Base-by-base conservation (phyloP, 495 filamentous ascomycete genomes). In the Aspergillus olivimuriae region DNA sequence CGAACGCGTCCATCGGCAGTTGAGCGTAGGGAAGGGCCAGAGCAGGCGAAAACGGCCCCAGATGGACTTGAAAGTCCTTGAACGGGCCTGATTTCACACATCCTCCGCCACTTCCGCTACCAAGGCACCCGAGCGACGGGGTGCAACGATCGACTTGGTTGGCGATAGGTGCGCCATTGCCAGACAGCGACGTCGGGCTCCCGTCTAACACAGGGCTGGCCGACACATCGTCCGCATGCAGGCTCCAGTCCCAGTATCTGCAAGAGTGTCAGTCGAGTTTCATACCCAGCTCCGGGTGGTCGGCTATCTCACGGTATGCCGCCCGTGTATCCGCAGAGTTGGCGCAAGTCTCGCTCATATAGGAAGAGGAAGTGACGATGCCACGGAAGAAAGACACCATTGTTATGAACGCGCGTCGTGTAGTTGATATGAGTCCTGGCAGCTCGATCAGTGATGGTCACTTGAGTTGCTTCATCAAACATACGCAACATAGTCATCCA, bases 311-410 rank as follows among this genome's bases (percentile, higher is more conserved):
- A 62, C 51, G 60, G 60, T 2, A 77, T 72, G 41, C 61, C 62
- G 10, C 78, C 81, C 1, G 45, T 70, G 49, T 84, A 87, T 19
- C 78, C 78, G 51, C 84, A 89, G 51, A 87, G 82, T 4, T 81
- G 71, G 8, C 69, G 66, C n/a, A 89, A 65, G 3, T 82, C 78
- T 44, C 72, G 70, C 56, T 87, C 83, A 57, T 73, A 84, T 2
- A 70, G 57, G 43, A 65, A 70, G 19, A 75, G 56, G 50, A 80
- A 84, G 41, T 77, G 79, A 15, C 84, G 70, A 48, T 89, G 83
- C 81, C 82, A 87, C 0, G 75, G 60, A 19, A 84, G 62, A 57
- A 87, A 84, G 45, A 65, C 34, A 3, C 63, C 62, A 33, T 47
- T 62, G 28, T 52, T 49, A 34, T 68, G 64, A 17, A 61, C 53